Conservation (phyloP, 768 basidiomycete species). For the Lenzites betulinus region DNA sequence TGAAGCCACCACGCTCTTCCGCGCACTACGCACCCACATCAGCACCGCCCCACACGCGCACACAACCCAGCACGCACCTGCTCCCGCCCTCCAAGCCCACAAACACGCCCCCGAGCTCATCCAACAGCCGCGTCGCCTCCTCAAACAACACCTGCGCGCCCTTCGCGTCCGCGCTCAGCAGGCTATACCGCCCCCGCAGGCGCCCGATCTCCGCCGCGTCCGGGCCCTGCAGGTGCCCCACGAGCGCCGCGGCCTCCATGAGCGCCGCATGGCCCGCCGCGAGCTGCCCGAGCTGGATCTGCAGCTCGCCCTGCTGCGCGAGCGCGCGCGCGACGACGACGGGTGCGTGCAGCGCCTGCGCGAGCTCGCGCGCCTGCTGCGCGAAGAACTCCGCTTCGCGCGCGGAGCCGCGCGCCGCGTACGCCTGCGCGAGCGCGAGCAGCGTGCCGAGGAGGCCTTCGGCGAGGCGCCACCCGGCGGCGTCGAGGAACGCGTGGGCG, state of each 20-base stretch:
- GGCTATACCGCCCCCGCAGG: slow-evolving; percentile 56
- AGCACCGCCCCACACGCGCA: background rate
- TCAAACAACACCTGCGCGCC: slow-evolving; percentile 58
- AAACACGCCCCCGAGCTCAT: slow-evolving; percentile 61
- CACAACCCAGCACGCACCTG: slow-evolving; percentile 40
- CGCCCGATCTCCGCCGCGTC: slow-evolving; percentile 62
- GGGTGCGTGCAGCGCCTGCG: slow-evolving; percentile 65
- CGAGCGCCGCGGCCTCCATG: slow-evolving; percentile 46
- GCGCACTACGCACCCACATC: background rate
- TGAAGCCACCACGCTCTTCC: slow-evolving; percentile 24
- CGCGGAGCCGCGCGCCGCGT: slow-evolving; percentile 75
- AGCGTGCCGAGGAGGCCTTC: slow-evolving; percentile 69
- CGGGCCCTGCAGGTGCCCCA: slow-evolving; percentile 50
- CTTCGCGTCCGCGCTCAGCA: slow-evolving; percentile 40
- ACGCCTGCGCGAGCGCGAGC: slow-evolving; percentile 64
- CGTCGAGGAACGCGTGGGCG: slow-evolving; percentile 45
- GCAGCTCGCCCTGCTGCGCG: slow-evolving; percentile 67
- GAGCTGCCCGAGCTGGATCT: slow-evolving; percentile 61
- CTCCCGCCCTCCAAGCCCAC: slow-evolving; percentile 49
- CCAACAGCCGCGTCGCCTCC: slow-evolving; percentile 57
- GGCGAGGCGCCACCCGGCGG: slow-evolving; percentile 75
- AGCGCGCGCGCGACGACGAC: slow-evolving; percentile 66
- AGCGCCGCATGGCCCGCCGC: slow-evolving; percentile 60
- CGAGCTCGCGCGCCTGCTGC: slow-evolving; percentile 74
- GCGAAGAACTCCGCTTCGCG: slow-evolving; percentile 86